Base-by-base conservation (phyloP, 2,329 filamentous ascomycete species). In the Arachnopeziza araneosa region DNA sequence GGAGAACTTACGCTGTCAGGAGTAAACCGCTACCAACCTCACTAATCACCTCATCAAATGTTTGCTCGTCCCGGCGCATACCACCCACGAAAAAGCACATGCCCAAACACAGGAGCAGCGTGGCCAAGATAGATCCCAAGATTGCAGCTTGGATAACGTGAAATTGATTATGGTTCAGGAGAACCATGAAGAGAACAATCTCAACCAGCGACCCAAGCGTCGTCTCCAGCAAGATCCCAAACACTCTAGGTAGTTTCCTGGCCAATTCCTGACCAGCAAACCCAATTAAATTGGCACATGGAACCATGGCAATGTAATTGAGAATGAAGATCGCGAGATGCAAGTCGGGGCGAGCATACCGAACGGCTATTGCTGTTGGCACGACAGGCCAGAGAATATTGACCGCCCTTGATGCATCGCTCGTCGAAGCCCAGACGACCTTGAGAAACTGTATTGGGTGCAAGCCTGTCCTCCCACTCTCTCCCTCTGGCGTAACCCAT, bases 101-200 rank as follows among this genome's bases (percentile, higher is more conserved):
- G 0, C 91, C 91, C 24, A 96, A 75, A 67, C 91, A 96, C 0
- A 96, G 79, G 52, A 96, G 76, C 75, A 95, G 82, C 32, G 91
- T 96, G 14, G 91, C 90, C 36, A 96, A 74, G 52, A 96, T 89
- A 0, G 90, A 93, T 44, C 91, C 91, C 0, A 96, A 76, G 58
- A 96, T 93, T 24, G 91, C 91, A 57, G 90, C 90, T 70, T 91
- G 85, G 67, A 96, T 90, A 66, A 95, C 89, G n/a, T 81, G 79
- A 61, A 88, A 86, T 72, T 78, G 74, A 56, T 78, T 66, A 1
- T 77, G 73, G 12, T 72, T 73, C 4, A 95, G 79, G 52, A 96
- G 76, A 1, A 93, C 83, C 78, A 93, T 88, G 75, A 96, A 95
- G 30, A 96, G 77, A 53, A 96, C 83, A 59, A 96, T 87, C 71